A percentile compares a stretch with the other conserved stretches of the same genome.
These are phyloP conservation scores for Ilex paraguariensis DNA, from an alignment of 305 asterid genomes.

Conservation along the genomic window DNA sequence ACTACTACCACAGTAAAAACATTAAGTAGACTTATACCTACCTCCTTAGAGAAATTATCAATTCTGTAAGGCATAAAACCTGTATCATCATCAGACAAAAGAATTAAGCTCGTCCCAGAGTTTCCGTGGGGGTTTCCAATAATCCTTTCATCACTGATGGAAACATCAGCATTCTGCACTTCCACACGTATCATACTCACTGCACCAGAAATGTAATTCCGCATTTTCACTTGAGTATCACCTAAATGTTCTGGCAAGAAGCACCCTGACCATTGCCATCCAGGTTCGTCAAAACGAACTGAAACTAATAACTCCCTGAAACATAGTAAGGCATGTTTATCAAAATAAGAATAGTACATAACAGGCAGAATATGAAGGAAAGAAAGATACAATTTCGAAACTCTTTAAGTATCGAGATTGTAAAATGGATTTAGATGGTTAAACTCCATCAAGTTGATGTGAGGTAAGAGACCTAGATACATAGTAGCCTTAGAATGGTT, in stretches of 20 bases:
- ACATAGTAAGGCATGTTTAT: slow-evolving; percentile 10
- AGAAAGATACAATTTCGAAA: slow-evolving; percentile 7
- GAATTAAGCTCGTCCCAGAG: slow-evolving; percentile 88
- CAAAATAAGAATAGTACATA: slow-evolving; percentile 6
- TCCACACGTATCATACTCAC: slow-evolving; percentile 89
- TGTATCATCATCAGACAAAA: slow-evolving; percentile 82
- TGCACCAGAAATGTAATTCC: slow-evolving; percentile 67
- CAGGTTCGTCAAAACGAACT: slow-evolving; percentile 81
- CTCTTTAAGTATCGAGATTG: no score
- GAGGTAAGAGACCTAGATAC: no score
- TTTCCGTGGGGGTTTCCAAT: slow-evolving; percentile 85
- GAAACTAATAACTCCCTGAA: slow-evolving; percentile 81
- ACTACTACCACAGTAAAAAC: background rate
- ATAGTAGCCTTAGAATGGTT: no score
- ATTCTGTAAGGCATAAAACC: slow-evolving; percentile 98
- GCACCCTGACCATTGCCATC: slow-evolving; percentile 99
- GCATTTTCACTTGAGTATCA: slow-evolving; percentile 90
- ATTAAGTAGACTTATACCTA: slow-evolving; percentile 31
- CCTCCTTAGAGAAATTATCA: slow-evolving; percentile 97
- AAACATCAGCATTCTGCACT: slow-evolving; percentile 93
- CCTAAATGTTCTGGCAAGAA: slow-evolving; percentile 93
- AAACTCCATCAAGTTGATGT: no score
- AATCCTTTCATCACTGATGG: slow-evolving; percentile 65
- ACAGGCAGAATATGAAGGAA: slow-evolving; percentile 6
- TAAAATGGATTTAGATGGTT: no score